Evolutionary conservation across 768 basidiomycete species (phyloP).

Genomic region (Vararia minispora): DNA sequence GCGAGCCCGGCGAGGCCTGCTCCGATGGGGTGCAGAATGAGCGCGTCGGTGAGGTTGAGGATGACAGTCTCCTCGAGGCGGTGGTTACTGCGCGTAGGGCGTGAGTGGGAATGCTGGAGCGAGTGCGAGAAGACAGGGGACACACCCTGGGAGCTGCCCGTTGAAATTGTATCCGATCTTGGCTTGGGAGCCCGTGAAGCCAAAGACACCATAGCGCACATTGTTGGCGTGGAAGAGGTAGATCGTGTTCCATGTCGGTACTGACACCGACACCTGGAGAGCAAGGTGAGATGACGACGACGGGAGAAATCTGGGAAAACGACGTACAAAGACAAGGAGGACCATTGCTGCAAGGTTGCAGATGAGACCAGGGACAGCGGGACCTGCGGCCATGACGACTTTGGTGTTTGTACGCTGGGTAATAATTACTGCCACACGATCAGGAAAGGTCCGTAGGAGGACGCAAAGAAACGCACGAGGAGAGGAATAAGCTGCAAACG

Average conservation of each 20-base stretch:
- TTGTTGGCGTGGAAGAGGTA: slow-evolving; percentile 51
- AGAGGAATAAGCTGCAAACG: no score
- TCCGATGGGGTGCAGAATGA: slow-evolving; percentile 77
- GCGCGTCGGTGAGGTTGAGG: slow-evolving; percentile 57
- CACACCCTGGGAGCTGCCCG: no score
- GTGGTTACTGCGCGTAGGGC: slow-evolving; percentile 23
- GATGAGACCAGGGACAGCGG: slow-evolving; percentile 60
- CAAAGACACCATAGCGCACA: slow-evolving; percentile 66
- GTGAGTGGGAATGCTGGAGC: not conserved
- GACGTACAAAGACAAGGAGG: slow-evolving; percentile 56
- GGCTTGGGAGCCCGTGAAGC: slow-evolving; percentile 46
- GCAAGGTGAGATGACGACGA: slow-evolving; percentile 1
- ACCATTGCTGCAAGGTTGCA: slow-evolving; percentile 62
- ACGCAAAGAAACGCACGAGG: no score
- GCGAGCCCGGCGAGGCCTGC: slow-evolving; percentile 58
- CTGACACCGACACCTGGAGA: slow-evolving; percentile 53
- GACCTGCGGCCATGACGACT: slow-evolving; percentile 46
- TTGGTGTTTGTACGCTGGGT: slow-evolving; percentile 4
- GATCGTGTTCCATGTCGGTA: slow-evolving; percentile 63
- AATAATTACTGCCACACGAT: not conserved
- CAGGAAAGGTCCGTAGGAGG: not conserved
- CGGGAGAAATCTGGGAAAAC: slow-evolving; percentile 1
- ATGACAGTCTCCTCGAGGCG: slow-evolving; percentile 41
- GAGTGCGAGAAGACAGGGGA: no score
- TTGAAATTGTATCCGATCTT: slow-evolving; percentile 54